Percentiles rank a stretch among this genome's conserved stretches.
These are phyloP conservation scores for Tetradesmus lagerheimii DNA, from an alignment of 139 green algal genomes.

Conservation along the genomic window DNA sequence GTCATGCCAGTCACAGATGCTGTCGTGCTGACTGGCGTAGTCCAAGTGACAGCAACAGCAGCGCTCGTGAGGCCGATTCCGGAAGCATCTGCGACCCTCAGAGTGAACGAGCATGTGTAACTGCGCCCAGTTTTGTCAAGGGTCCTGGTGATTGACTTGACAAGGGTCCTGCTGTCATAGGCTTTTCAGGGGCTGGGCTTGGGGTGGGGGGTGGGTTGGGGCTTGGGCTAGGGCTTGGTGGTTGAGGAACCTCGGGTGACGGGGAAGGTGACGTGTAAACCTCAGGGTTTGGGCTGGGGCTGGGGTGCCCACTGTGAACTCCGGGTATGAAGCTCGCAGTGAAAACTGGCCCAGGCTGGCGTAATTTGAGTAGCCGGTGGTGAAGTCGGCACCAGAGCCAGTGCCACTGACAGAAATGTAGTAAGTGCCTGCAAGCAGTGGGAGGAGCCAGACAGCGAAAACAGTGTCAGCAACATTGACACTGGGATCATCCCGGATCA, in stretches of 20 bases:
- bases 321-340: background rate
- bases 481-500: too few relatives aligned
- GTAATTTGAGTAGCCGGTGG: conserved; percentile 1
- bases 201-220: background rate
- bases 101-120: too few relatives aligned
- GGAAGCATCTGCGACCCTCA: too few relatives aligned
- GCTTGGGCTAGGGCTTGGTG: background rate
- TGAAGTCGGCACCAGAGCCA: background rate
- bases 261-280: background rate
- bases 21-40: too few relatives aligned
- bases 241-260: background rate
- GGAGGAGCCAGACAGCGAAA: background rate
- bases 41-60: too few relatives aligned
- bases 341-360: background rate
- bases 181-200: too few relatives aligned
- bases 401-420: background rate
- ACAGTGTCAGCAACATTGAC: too few relatives aligned
- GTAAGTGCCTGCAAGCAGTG: conserved; percentile 2
- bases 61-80: too few relatives aligned
- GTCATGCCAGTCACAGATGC: too few relatives aligned
- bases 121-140: too few relatives aligned
- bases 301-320: background rate
- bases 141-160: too few relatives aligned
- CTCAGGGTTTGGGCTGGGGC: background rate
- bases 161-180: too few relatives aligned